Conservation (phyloP, 805 yeast genomes). For the Schwanniomyces yamadae region DNA sequence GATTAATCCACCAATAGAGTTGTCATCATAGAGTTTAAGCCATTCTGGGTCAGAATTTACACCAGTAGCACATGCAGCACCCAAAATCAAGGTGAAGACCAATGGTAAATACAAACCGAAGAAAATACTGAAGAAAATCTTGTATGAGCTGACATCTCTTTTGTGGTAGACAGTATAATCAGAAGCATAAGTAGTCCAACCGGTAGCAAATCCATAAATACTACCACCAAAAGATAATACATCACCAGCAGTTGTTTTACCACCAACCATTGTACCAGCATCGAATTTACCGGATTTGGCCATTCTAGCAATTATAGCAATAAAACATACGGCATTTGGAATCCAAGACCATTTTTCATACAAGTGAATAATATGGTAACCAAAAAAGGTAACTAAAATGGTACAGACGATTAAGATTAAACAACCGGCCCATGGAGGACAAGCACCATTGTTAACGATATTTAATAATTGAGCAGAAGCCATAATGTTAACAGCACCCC, state of each 20-base stretch:
- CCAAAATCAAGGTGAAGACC: conserved; percentile 40
- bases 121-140: conserved; percentile 62
- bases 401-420: conserved; percentile 67
- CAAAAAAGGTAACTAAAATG: conserved; percentile 74
- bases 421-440: conserved; percentile 93
- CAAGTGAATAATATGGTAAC: conserved; percentile 75
- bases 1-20: conserved; percentile 71
- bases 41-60: conserved; percentile 38
- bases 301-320: conserved; percentile 78
- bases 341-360: conserved; percentile 90
- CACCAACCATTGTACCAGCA: conserved; percentile 37
- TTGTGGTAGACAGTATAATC: conserved; percentile 91
- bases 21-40: conserved; percentile 24
- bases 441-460: conserved; percentile 61
- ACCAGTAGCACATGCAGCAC: conserved; percentile 84
- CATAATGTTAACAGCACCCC: conserved; percentile 93
- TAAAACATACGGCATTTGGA: conserved; percentile 70
- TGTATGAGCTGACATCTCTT: conserved; percentile 54
- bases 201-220: conserved; percentile 84
- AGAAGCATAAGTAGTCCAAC: conserved; percentile 92
- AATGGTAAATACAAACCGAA: conserved; percentile 37
- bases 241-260: conserved; percentile 68
- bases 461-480: conserved; percentile 82
- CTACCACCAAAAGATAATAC: conserved; percentile 83
- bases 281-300: conserved; percentile 63